A percentile compares a stretch with the other conserved stretches of the same genome.
phyloP scores from a whole-genome alignment of 768 basidiomycete genomes.

The Podaxis pistillaris region DNA sequence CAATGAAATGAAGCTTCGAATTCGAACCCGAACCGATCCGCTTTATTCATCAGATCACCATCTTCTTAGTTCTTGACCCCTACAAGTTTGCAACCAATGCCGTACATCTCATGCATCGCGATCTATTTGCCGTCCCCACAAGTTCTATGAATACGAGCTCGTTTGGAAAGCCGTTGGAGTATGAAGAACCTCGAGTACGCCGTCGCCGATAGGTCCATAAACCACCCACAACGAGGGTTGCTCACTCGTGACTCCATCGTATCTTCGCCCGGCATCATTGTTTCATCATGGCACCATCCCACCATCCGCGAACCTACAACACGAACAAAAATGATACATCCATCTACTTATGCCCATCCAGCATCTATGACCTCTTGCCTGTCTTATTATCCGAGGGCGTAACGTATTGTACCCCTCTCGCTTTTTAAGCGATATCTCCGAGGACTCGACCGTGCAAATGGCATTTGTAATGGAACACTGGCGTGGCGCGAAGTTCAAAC shows the following conservation, averaged over 20 bases:
- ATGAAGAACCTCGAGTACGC: background rate
- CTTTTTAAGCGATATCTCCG: conserved; percentile 3
- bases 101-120: background rate
- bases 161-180: background rate
- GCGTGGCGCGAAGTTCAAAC: background rate
- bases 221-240: background rate
- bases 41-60: background rate
- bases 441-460: background rate
- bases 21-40: background rate
- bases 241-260: background rate
- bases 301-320: background rate
- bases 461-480: background rate
- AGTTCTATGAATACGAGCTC: background rate
- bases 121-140: background rate
- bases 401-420: background rate
- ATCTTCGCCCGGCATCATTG: background rate
- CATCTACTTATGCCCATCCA: background rate
- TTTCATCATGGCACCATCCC: background rate
- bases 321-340: background rate
- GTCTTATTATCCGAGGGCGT: background rate
- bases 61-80: background rate
- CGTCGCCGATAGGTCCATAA: background rate
- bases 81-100: background rate
- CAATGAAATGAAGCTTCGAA: background rate
- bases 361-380: background rate